Evolutionary conservation across 2,329 filamentous ascomycete species (phyloP).

Genomic region (Dactylellina sp.): DNA sequence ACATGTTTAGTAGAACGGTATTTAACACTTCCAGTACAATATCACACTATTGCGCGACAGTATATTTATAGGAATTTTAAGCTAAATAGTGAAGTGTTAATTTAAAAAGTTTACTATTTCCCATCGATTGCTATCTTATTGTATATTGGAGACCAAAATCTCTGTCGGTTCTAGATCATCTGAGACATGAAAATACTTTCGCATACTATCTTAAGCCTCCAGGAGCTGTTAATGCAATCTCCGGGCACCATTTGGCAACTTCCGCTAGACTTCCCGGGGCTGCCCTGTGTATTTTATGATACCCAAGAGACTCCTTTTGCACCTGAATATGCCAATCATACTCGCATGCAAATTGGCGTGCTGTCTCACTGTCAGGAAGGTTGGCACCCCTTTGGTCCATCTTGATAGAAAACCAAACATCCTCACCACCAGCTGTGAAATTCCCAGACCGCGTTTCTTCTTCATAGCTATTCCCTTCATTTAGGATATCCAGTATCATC

Average conservation of each 20-base stretch:
- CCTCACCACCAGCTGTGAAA: conserved; percentile 61
- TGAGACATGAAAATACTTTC: too few species aligned
- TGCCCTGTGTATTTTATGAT: conserved; percentile 60
- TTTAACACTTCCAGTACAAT: too few species aligned
- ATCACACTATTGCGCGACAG: too few species aligned
- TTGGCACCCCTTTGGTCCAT: conserved; percentile 59
- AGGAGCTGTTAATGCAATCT: conserved; percentile 48
- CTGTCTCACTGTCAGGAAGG: conserved; percentile 60
- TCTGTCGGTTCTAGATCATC: too few species aligned
- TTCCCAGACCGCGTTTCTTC: conserved; percentile 43
- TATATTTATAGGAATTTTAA: too few species aligned
- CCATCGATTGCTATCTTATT: too few species aligned
- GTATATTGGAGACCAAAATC: too few species aligned
- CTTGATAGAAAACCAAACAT: conserved; percentile 62
- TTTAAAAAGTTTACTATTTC: too few species aligned
- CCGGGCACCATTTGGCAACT: conserved; percentile 62
- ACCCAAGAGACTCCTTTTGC: conserved; percentile 60
- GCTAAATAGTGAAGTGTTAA: too few species aligned
- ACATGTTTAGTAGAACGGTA: too few species aligned
- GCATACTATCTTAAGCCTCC: too few species aligned
- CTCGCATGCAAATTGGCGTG: conserved; percentile 61
- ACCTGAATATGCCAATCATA: conserved; percentile 59
- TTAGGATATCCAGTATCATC: conserved; percentile 60
- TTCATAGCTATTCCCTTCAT: conserved; percentile 32
- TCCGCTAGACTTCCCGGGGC: conserved; percentile 58